phyloP scores from a whole-genome alignment of 2,329 filamentous ascomycete genomes.

The Fusarium sp. region DNA sequence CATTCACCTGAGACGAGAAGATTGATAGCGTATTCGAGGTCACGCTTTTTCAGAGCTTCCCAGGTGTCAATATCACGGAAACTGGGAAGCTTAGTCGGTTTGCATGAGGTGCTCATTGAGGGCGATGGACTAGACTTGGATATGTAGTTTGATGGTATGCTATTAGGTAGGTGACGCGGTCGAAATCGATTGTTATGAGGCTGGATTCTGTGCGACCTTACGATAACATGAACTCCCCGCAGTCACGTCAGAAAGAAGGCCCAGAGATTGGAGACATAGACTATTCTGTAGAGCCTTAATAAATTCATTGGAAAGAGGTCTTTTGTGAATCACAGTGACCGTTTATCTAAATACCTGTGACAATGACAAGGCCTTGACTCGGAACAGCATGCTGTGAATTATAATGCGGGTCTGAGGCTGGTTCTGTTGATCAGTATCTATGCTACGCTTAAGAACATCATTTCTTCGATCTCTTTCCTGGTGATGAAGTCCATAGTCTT shows the following conservation, averaged over 20 bases:
- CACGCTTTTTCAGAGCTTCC: not conserved
- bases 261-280: too few relatives aligned
- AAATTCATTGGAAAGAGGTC: rapidly evolving
- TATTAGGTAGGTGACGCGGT: rapidly evolving
- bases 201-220: not conserved
- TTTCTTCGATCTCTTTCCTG: too few relatives aligned
- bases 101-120: too few relatives aligned
- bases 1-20: not conserved
- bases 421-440: not conserved
- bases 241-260: not conserved
- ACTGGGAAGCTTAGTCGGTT: too few relatives aligned
- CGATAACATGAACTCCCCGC: too few relatives aligned
- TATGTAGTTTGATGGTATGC: not conserved
- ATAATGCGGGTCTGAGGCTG: too few relatives aligned
- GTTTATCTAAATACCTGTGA: not conserved
- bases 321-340: not conserved
- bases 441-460: too few relatives aligned
- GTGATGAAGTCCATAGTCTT: not conserved
- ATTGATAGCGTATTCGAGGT: not conserved
- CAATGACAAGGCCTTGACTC: rapidly evolving
- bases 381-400: not conserved
- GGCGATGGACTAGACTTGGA: not conserved
- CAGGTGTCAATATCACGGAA: not conserved
- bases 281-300: not conserved
- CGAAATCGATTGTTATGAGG: not conserved